Evolutionary conservation across 2,329 filamentous ascomycete genomes (phyloP), one percentile per base, ranked within the genome.

Genomic region (Sporothrix pallida): DNA sequence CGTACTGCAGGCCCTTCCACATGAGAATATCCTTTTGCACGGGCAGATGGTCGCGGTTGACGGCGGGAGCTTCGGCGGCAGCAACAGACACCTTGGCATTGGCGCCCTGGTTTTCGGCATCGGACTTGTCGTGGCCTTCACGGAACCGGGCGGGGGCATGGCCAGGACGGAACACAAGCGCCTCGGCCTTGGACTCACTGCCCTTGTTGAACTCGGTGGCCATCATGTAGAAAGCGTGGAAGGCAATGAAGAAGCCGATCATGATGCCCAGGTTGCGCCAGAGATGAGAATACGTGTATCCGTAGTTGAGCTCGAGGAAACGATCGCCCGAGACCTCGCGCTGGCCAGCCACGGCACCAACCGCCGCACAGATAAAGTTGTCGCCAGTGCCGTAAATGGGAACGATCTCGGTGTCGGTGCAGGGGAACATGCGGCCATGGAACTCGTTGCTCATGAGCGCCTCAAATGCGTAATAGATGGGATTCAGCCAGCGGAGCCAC

Each of bases 371-470:
- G 31, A 90, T 84, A 58, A 84, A 85, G 77, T 88, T 84, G 1
- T 74, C 52, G 0, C 76, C 46, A 0, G 75, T 75, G 7, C 77
- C 78, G 75, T 87, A 87, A 0, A 77, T 75, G 0, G 87, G 87
- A 1, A 88, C 83, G 72, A 82, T 17, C 3, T 46, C n/a, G n/a
- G 37, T 86, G 20, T 80, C 73, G 10, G 80, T 81, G 77, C 88
- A 90, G 0, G 73, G 70, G 79, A 91, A 95, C 0, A 87, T 75
- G 13, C 91, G 88, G 74, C 84, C 83, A 78, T 65, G 72, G 37
- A 97, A 97, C 81, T 97, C 94, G 81, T 97, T 97, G 76, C 92
- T 87, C 86, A 95, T 91, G 42, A 96, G 85, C 0, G 89, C 85
- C 80, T 97, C 93, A 79, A 96, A 97, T 0, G 90, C 90, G 76